Evolutionary conservation across 768 basidiomycete genomes (phyloP), one percentile per base, ranked within the genome.

Genomic region (Leccinum obscurum): DNA sequence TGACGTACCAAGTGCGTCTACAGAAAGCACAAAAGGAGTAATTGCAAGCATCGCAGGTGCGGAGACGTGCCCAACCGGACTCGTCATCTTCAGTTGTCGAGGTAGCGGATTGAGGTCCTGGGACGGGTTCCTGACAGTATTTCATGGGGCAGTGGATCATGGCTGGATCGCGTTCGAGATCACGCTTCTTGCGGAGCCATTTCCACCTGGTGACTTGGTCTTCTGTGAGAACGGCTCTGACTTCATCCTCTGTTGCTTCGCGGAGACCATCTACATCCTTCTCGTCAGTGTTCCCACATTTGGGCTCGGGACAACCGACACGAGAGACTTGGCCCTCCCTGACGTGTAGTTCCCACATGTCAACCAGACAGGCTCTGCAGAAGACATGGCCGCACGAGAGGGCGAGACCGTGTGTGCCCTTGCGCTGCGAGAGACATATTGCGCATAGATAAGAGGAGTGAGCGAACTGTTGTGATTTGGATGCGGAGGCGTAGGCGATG

Each of bases 21-120:
- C 94, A 97, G 65, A 89, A 89, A 3, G 85, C 82, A 73, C 94
- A 95, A 70, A 95, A 95, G 0, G 87, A 87, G 74, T 84, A 95
- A 4, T 76, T 77, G 70, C 94, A 96, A 34, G 74, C 72, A 4
- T 82, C 74, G 66, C 94, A 95, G 39, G 81, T 83, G 55, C 94
- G 83, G 52, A 94, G 80, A 56, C 86, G 78, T 30, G 83, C 86
- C 86, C 88, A 94, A 14, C 85, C 81, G 1, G 85, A 81, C 39
- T 84, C 85, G n/a, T 84, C 80, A 2, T 66, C 60, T 34, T 83
- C 79, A 1, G 72, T 44, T 17, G 5, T 34, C 1, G 57, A 26
- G n/a, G 26, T 0, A 26, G 61, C 72, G 30, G 73, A 74, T 28
- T 57, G 65, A 10, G 89, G 86, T 63, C 81, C 83, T 39, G 83